Evolutionary conservation across 495 filamentous ascomycete species (phyloP), one percentile per base, ranked within the genome.

Genomic region (Xylaria sp.): DNA sequence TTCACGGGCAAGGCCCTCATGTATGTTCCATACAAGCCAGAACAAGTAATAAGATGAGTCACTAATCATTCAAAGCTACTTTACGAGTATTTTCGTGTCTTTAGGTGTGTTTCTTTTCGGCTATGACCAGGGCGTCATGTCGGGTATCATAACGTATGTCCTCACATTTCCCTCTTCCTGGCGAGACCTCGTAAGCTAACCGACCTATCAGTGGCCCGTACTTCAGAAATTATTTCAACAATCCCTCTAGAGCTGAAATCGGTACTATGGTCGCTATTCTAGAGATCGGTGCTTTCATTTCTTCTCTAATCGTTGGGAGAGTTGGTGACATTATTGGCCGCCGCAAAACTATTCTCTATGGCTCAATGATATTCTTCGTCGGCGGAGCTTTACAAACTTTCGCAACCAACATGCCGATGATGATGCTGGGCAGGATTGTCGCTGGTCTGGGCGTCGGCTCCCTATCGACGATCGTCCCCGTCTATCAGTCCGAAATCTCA

Each of bases 41-140:
- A 63, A 69, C 29, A 17, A 9, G 9, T 15, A 12, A 57, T 50
- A 11, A n/a, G 1, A 61, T 26, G 3, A 26, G 48, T 44, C 70
- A 71, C 85, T 88, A 69, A 90, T 75, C 5, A 67, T 26, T 44
- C 33, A 50, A 46, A 97, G 94, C 63, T 99, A 98, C 79, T 98
- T 99, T 79, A 97, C 97, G 41, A 97, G 93, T 79, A 92, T 99
- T 19, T 98, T 99, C 82, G 96, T 99, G 73, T 98, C 97, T 61
- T 86, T 99, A 78, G 96, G 96, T 31, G 96, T 99, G 33, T 99
- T 99, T 75, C 85, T 99, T 33, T 99, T 99, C 80, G 97, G 96
- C 67, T 99, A 99, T 88, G 96, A 99, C 78, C 96, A 99, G 81
- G 96, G 96, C 71, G 96, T 99, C 58, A 98, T 98, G 96, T 98